phyloP scores from a whole-genome alignment of 1,139 yeast species.

The Geotrichum fermentans region DNA sequence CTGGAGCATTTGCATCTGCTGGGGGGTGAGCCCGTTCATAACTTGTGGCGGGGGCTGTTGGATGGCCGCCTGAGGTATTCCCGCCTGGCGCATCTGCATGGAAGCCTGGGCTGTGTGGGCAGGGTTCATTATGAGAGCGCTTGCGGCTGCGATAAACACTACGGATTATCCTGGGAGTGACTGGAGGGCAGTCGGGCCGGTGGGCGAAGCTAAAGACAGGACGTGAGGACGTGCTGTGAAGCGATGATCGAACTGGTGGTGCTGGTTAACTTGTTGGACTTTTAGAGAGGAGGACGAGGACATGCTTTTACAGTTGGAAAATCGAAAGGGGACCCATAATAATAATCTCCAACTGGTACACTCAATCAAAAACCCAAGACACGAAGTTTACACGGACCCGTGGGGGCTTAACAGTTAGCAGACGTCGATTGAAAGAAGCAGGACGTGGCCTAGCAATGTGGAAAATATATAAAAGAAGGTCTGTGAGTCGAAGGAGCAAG shows the following conservation, averaged over 20 bases:
- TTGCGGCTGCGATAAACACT: too few species aligned
- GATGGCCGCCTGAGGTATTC: slow-evolving; percentile 13
- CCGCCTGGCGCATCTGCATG: slow-evolving; percentile 16
- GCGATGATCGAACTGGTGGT: too few species aligned
- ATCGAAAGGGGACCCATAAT: slow-evolving; percentile 10
- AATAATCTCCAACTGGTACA: neutral
- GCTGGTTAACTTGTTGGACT: neutral
- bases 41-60: slow-evolving; percentile 12
- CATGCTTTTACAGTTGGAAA: slow-evolving; percentile 4
- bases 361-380: too few species aligned
- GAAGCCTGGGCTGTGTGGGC: slow-evolving; percentile 14
- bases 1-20: slow-evolving; percentile 14
- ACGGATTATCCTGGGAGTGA: too few species aligned
- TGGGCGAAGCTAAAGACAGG: too few species aligned
- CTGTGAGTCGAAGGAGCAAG: neutral
- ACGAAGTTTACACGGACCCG: neutral
- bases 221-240: too few species aligned
- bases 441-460: neutral
- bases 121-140: slow-evolving; percentile 17
- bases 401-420: neutral
- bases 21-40: slow-evolving; percentile 9
- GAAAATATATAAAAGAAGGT: neutral
- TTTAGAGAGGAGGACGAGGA: slow-evolving; percentile 2
- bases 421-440: neutral
- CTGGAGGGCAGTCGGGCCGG: too few species aligned